Evolutionary conservation across 139 green algal species (phyloP).

Genomic region (Astrephomene gubernaculifera): DNA sequence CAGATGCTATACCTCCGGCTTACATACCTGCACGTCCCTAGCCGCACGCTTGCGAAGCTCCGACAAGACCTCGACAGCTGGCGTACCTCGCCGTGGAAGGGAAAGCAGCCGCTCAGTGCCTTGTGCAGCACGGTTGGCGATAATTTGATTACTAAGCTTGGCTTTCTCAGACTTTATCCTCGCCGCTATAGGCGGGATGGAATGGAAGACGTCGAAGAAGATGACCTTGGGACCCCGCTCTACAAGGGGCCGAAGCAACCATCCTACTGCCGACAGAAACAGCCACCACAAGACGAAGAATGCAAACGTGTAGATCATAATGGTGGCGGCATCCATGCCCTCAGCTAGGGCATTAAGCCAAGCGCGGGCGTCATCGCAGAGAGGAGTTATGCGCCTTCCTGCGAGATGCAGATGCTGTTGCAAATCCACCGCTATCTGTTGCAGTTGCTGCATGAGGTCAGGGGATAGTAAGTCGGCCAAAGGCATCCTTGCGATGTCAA

Average conservation of each 20-base stretch:
- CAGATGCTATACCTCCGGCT: too few species aligned
- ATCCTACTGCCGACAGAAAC: not conserved
- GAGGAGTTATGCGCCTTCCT: too few species aligned
- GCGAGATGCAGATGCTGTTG: too few species aligned
- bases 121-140: not conserved
- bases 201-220: not conserved
- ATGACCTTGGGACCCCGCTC: not conserved
- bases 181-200: not conserved
- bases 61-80: not conserved
- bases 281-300: not conserved
- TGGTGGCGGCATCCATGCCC: not conserved
- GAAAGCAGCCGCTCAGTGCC: not conserved
- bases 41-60: conserved; percentile 20
- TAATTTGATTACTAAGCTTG: conserved; percentile 1
- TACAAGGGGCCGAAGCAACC: not conserved
- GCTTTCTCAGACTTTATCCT: conserved; percentile 31
- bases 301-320: not conserved
- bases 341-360: not conserved
- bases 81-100: not conserved
- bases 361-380: not conserved
- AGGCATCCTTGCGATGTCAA: too few species aligned
- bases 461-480: too few species aligned
- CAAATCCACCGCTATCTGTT: too few species aligned
- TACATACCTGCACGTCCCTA: conserved; percentile 30
- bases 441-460: too few species aligned